Evolutionary conservation across 306 rosid genomes (phyloP), one percentile per base, ranked within the genome.

Genomic region (Coriaria nepalensis): DNA sequence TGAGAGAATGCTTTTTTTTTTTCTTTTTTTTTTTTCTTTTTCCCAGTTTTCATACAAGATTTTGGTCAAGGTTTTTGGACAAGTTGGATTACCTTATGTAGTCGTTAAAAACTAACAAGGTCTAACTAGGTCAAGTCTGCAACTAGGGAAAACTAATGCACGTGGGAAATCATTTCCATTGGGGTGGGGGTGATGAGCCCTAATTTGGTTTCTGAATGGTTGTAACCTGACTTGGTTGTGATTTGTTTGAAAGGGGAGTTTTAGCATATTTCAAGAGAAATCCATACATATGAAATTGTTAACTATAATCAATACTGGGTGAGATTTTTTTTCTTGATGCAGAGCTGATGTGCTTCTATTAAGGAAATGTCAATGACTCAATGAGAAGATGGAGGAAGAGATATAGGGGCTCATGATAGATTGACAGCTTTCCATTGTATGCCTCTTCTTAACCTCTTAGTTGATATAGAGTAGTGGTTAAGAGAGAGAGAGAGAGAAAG

Each of bases 321-420:
- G n/a, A 58, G 54, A 58, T 45, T 84, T 64, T n/a, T 36, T 74
- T 72, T 76, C 73, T 69, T 74, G 75, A 64, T 75, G 73, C 67
- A 45, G 62, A 78, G 66, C 83, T 70, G 87, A 90, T 78, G 55
- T 81, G 73, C 54, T 69, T 44, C 35, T 43, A 83, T 66, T 76
- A 68, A 88, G 95, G 93, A 72, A 81, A 74, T 70, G 90, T 79
- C 78, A 81, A n/a, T n/a, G n/a, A n/a, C n/a, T n/a, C n/a, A n/a
- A n/a, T n/a, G n/a, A 84, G 64, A 52, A 71, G 78, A 74, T 51
- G 47, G 49, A 13, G 13, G 48, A 47, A 63, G 41, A 33, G 6
- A 60, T 54, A 49, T 34, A 59, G 69, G 71, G 65, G 79, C 82
- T 66, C 65, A 78, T 78, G 72, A 66, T 59, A 73, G 69, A 55